phyloP scores from a whole-genome alignment of 192 early-diverging fungal species.

The Dissophora globulifera region DNA sequence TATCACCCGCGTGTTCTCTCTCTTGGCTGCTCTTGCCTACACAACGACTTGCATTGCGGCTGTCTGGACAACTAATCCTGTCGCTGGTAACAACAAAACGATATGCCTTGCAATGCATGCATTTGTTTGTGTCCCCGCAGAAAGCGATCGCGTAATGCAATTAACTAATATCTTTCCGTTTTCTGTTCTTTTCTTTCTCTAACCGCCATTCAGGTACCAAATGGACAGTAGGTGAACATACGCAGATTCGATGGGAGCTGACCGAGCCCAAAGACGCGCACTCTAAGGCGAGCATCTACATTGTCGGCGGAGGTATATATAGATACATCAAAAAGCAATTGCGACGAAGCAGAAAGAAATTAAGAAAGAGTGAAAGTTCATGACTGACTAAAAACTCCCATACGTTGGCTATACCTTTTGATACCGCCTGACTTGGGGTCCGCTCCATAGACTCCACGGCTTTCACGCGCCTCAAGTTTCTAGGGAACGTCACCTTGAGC shows the following conservation, averaged over 20 bases:
- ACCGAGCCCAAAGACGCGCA: neutral
- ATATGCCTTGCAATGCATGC: too few relatives aligned
- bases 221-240: conserved; percentile 16
- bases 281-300: conserved; percentile 4
- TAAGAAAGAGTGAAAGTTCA: too few relatives aligned
- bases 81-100: too few relatives aligned
- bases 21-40: conserved; percentile 10
- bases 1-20: neutral
- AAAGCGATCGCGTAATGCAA: too few relatives aligned
- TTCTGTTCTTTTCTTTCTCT: too few relatives aligned
- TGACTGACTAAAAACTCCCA: too few relatives aligned
- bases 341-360: too few relatives aligned
- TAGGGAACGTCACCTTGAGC: conserved; percentile 2
- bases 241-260: conserved; percentile 20
- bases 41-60: conserved; percentile 13
- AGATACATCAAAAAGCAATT: too few relatives aligned
- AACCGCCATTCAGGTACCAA: conserved; percentile 1
- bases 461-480: conserved; percentile 2
- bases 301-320: conserved; percentile 32
- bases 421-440: too few relatives aligned
- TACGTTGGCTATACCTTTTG: too few relatives aligned
- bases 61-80: conserved; percentile 17
- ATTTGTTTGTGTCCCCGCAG: too few relatives aligned
- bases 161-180: too few relatives aligned
- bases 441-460: conserved; percentile 12